Conservation (phyloP, 2,329 filamentous ascomycete genomes). For the Paraphoma chrysanthemicola region DNA sequence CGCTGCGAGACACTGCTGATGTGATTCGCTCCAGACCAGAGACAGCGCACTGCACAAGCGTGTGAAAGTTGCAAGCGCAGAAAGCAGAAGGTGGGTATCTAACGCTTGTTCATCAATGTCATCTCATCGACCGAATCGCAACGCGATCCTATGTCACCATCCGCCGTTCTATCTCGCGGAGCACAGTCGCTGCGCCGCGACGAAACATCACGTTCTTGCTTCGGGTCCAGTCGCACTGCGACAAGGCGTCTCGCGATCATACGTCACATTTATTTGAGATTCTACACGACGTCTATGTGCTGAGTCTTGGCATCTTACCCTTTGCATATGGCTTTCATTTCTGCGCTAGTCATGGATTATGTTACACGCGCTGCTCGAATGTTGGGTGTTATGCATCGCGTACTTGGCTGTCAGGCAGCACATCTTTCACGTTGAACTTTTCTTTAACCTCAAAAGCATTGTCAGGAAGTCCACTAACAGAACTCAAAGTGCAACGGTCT, state of each 20-base stretch:
- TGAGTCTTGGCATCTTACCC: too few relatives aligned
- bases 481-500: constrained; percentile 63
- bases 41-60: constrained; percentile 68
- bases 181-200: not conserved
- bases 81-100: constrained; percentile 68
- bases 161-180: not conserved
- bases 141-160: not conserved
- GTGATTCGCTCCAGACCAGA: constrained; percentile 66
- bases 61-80: constrained; percentile 71
- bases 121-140: not conserved
- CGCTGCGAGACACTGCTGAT: constrained; percentile 14
- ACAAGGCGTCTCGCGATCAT: too few relatives aligned
- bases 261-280: too few relatives aligned
- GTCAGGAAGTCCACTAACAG: constrained; percentile 17
- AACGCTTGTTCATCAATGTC: constrained; percentile 1
- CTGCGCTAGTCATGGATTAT: not conserved
- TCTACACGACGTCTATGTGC: not conserved
- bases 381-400: not conserved
- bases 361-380: not conserved
- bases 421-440: constrained; percentile 1
- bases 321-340: not conserved
- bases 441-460: not conserved
- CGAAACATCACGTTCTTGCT: too few relatives aligned
- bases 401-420: not conserved
- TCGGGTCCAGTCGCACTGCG: too few relatives aligned